Conservation (phyloP, 768 basidiomycete species). For the Naematelia aurantialba region DNA sequence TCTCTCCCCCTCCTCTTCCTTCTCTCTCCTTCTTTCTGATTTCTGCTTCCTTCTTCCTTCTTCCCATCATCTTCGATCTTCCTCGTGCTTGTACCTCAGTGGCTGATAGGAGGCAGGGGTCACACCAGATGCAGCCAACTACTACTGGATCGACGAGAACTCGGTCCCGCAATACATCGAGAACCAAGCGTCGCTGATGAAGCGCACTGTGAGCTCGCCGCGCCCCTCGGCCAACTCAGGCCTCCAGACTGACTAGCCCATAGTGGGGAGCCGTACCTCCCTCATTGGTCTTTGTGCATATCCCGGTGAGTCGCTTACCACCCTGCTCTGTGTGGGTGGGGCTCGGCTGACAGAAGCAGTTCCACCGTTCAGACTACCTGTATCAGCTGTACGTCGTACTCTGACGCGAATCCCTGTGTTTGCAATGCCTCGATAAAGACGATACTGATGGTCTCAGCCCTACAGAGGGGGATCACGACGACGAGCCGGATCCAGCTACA, state of each 20-base stretch:
- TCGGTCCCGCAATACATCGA: constrained; percentile 68
- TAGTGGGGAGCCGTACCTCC: constrained; percentile 55
- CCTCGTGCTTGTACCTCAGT: too few species aligned
- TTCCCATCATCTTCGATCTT: too few species aligned
- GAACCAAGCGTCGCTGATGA: constrained; percentile 61
- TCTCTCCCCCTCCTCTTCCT: too few species aligned
- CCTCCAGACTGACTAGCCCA: too few species aligned
- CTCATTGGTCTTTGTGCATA: constrained; percentile 66
- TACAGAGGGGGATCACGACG: constrained; percentile 51
- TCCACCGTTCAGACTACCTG: background rate
- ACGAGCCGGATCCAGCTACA: constrained; percentile 54
- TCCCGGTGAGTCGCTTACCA: constrained; percentile 53
- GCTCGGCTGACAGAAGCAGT: background rate
- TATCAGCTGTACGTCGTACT: constrained; percentile 38
- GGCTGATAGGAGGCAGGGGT: background rate
- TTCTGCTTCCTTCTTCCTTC: too few species aligned
- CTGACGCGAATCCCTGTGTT: too few species aligned
- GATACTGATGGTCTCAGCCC: constrained; percentile 12
- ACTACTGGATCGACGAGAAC: constrained; percentile 53
- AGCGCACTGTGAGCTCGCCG: constrained; percentile 56
- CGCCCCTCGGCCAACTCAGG: too few species aligned
- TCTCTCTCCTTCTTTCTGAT: too few species aligned
- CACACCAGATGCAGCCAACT: constrained; percentile 53
- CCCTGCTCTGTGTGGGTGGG: background rate
- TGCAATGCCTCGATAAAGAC: too few species aligned